Base-by-base conservation (phyloP, 257 asterid species). In the Verbascum thapsus region DNA sequence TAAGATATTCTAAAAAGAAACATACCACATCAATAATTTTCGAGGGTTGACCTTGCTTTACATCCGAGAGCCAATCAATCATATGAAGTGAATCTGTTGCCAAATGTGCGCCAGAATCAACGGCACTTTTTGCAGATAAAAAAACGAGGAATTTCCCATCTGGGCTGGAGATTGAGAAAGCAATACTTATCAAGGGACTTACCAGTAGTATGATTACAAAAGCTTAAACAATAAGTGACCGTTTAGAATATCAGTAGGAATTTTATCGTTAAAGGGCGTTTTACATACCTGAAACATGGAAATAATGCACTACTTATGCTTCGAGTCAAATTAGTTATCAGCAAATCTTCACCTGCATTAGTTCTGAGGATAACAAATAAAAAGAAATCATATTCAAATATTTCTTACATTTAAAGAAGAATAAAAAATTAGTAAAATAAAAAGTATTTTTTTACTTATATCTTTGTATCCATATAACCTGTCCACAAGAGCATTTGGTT, bases 61-160 rank as follows among this genome's bases (percentile, higher is more conserved):
- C 81, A 54, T 81, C 71, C 69, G 80, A 58, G 11, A 85, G 82
- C 91, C 95, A 86, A 30, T 79, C 91, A 53, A 83, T 52, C 72
- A 78, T 83, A 72, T 83, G 88, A 61, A 86, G 82, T 37, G 95
- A 81, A 69, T 83, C 77, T 37, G 95, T 86, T 22, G 91, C 88
- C 30, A 69, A 73, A 78, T 86, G 91, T 3, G 66, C 82, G 18
- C 91, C 86, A 34, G 91, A 68, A 57, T 83, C 91, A 64, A 81
- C 85, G 61, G 85, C 74, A 72, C 78, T 59, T 69, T 66, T 76
- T 69, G 95, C 81, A 61, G 91, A 86, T 45, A 86, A 37, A 74
- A 83, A 86, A 5, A 82, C 74, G 11, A 86, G 87, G 70, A 18
- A 68, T 63, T 78, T 81, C 58, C 85, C 83, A 65, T 80, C 84